Evolutionary conservation across 768 basidiomycete genomes (phyloP), one percentile per base, ranked within the genome.

Genomic region (Lactifluus subvellereus): DNA sequence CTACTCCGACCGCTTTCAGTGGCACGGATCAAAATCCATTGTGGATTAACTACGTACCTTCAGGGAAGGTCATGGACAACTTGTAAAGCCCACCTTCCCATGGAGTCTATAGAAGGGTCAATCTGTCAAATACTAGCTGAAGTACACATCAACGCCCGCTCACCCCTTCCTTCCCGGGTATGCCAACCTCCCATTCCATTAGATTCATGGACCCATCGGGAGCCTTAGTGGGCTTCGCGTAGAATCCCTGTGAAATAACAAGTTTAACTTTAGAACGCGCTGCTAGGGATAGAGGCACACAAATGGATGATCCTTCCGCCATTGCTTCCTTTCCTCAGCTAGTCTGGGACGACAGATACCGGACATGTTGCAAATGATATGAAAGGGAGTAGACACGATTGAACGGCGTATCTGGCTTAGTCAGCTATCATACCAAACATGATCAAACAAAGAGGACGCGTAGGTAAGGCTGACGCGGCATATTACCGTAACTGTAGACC

Each of bases 31-130:
- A 33, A 30, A 22, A 42, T 33, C 35, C 7, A 35, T 43, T 27
- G 60, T 27, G 38, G 45, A 27, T 53, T 48, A 11, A 27, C 74
- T 64, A 38, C 63, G 27, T 66, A 91, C 97, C 97, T 81, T 99
- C 97, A 5, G 97, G 97, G 76, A 99, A 99, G 30, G 78, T 88
- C 94, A 98, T 96, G 32, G 81, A 76, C 55, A 99, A 81, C 74
- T 96, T 97, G 78, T 86, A 99, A 40, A 97, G 75, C n/a, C 97
- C 97, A 43, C 88, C 89, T 70, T 96, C 97, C 97, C 97, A 99
- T 66, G 93, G 77, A 2, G 97, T 98, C 97, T 99, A 72, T 47
- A 22, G 30, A 30, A 38, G 30, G 35, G 43, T 56, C 11, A 61
- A 58, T 33, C 51, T 48, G 55, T 63, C 22, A 48, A 32, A 20